phyloP scores from a whole-genome alignment of 129 eudicot species.

The Chrysanthemum makinoi region DNA sequence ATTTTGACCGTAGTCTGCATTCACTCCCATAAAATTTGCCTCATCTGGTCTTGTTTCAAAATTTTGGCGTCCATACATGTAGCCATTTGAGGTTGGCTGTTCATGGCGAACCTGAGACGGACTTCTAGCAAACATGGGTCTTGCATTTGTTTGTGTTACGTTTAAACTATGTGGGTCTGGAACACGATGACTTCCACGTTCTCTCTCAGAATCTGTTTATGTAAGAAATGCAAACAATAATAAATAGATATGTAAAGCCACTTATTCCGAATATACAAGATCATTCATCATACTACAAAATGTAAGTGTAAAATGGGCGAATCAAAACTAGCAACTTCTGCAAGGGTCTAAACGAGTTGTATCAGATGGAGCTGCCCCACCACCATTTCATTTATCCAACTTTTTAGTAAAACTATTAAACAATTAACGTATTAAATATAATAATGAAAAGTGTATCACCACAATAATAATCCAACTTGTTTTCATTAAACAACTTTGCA shows the following conservation, averaged over 20 bases:
- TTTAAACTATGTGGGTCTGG: constrained; percentile 57
- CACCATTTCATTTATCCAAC: not conserved
- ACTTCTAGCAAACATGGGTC: constrained; percentile 55
- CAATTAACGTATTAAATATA: not conserved
- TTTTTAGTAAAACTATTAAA: not conserved
- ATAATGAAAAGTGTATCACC: not conserved
- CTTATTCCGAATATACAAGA: not conserved
- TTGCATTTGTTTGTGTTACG: constrained; percentile 43
- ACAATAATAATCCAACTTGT: too few relatives aligned
- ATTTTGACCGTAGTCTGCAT: constrained; percentile 55
- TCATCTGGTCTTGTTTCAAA: constrained; percentile 57
- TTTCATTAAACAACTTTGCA: too few relatives aligned
- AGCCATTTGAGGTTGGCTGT: constrained; percentile 60
- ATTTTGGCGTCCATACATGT: constrained; percentile 52
- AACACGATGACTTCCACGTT: constrained; percentile 43
- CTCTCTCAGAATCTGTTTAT: constrained; percentile 65
- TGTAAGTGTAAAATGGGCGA: too few relatives aligned
- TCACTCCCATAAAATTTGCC: constrained; percentile 68
- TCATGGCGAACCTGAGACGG: constrained; percentile 49
- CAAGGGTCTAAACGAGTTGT: not conserved
- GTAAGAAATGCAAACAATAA: constrained; percentile 12
- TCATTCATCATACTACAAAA: too few relatives aligned
- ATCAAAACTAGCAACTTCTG: not conserved
- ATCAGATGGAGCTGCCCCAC: not conserved
- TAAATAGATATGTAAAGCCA: not conserved